Evolutionary conservation across 2,329 filamentous ascomycete genomes (phyloP), one percentile per base, ranked within the genome.

Genomic region (Aspergillus oerlinghausenensis): DNA sequence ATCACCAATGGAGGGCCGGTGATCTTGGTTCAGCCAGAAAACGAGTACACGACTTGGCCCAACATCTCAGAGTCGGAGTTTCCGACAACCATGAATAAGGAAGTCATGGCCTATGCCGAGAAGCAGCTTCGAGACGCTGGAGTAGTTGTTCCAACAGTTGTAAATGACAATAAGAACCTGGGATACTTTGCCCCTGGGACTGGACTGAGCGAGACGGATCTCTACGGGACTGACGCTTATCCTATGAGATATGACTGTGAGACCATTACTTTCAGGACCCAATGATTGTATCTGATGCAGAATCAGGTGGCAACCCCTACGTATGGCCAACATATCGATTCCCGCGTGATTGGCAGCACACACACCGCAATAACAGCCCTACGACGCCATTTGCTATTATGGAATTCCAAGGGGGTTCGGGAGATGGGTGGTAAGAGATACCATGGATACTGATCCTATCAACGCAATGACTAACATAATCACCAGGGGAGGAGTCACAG

Each of bases 1-100:
- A 92, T 95, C 65, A 93, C 89, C 1, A 89, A 92, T 53, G 90
- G 88, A 0, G 90, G 90, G 0, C 89, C 89, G 0, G 81, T 95
- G 6, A 90, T 95, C 58, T 75, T 93, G 1, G 81, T 88, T 45
- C 90, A 95, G 69, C 87, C 88, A 0, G 90, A 95, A 70, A 95
- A 94, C 60, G 90, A 94, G 70, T 92, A 93, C 67, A 85, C 81
- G 21, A 69, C 73, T 3, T 89, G 88, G 61, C 87, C 87, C 0
- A 85, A 90, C 64, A 78, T 80, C 6, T 17, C 32, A 14, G 32
- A 38, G 32, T 17, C 32, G 1, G 14, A 38, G 14, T 38, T 38
- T 17, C 32, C 32, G 14, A 38, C 32, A 8, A 7, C 32, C 2
- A 38, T 38, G 32, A 38, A 38, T 17, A 7, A 17, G 0, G 77